phyloP scores from a whole-genome alignment of 148 eudicot species.

The Vaccinium corymbosum region DNA sequence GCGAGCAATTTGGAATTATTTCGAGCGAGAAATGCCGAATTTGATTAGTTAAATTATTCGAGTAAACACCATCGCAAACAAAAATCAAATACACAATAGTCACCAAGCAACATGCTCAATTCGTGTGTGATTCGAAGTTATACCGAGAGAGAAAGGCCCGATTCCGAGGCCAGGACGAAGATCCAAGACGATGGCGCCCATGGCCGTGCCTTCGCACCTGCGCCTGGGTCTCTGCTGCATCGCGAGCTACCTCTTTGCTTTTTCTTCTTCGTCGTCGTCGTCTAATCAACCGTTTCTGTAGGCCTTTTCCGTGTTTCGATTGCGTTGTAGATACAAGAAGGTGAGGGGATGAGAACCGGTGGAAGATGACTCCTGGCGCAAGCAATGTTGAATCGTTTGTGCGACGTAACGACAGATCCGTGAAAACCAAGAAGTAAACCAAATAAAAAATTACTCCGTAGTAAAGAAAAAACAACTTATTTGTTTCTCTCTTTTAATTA shows the following conservation, averaged over 20 bases:
- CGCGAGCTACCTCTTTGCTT: not conserved
- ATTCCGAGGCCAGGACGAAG: conserved; percentile 85
- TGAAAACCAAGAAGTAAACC: too few relatives aligned
- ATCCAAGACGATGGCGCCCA: conserved; percentile 86
- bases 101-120: too few relatives aligned
- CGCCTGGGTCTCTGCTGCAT: conserved; percentile 66
- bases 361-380: conserved; percentile 13
- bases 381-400: conserved; percentile 12
- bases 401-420: not conserved
- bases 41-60: too few relatives aligned
- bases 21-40: conserved; percentile 69
- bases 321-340: not conserved
- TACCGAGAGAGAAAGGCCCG: conserved; percentile 88
- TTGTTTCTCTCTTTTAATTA: too few relatives aligned
- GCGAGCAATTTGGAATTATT: conserved; percentile 11
- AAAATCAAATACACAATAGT: too few relatives aligned
- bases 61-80: too few relatives aligned
- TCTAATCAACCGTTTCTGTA: not conserved
- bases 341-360: conserved; percentile 7
- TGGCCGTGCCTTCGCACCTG: conserved; percentile 84
- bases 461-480: too few relatives aligned
- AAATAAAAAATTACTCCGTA: too few relatives aligned
- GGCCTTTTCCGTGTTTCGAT: not conserved
- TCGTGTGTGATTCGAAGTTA: not conserved
- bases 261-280: not conserved